Evolutionary conservation across 306 rosid species (phyloP).

Genomic region (Senna siamea): DNA sequence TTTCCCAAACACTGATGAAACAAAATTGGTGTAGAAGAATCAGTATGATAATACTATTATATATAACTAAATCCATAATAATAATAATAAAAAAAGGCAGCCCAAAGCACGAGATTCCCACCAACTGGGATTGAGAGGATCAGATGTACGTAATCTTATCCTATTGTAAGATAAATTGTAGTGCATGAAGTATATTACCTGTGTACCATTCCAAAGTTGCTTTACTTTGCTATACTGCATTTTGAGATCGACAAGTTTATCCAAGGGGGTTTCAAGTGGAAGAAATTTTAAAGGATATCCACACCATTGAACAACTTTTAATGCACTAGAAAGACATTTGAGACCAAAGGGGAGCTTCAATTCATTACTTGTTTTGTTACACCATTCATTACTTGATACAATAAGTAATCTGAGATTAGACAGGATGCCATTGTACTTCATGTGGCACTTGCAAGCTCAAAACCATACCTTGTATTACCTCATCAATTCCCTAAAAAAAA

Average conservation of each 20-base stretch:
- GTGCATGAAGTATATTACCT: neutral
- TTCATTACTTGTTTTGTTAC: too few species aligned
- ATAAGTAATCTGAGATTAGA: neutral
- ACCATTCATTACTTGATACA: too few species aligned
- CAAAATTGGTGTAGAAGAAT: neutral
- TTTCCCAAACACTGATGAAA: neutral
- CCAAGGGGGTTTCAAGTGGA: neutral
- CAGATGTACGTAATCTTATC: too few species aligned
- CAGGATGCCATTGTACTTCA: neutral
- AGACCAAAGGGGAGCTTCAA: too few species aligned
- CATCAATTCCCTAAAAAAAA: neutral
- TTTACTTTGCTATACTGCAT: neutral
- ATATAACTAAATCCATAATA: neutral
- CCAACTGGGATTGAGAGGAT: too few species aligned
- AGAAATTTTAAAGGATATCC: neutral
- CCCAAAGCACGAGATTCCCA: neutral
- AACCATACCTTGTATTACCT: neutral
- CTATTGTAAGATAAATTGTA: neutral
- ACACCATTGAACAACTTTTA: too few species aligned
- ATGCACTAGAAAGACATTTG: too few species aligned
- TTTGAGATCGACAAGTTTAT: neutral
- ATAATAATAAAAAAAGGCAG: neutral
- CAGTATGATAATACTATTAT: neutral
- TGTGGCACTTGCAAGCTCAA: neutral
- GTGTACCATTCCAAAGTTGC: conserved; percentile 14